phyloP scores from a whole-genome alignment of 345 rosid species.

The Adansonia digitata region DNA sequence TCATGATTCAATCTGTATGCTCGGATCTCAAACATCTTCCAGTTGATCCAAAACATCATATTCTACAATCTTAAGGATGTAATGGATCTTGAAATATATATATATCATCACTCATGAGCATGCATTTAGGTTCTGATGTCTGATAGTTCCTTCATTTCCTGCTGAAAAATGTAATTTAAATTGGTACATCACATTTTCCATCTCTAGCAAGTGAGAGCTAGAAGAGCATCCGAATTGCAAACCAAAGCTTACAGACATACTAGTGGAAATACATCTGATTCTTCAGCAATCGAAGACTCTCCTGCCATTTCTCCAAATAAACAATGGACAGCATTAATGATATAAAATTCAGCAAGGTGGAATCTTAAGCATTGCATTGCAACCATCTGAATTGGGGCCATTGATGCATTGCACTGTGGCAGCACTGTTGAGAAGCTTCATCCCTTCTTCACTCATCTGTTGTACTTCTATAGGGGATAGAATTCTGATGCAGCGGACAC shows the following conservation, averaged over 20 bases:
- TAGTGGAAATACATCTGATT: neutral
- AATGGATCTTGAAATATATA: neutral
- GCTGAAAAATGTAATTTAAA: constrained; percentile 8
- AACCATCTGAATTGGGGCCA: constrained; percentile 30
- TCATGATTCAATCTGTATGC: neutral
- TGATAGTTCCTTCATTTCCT: constrained; percentile 22
- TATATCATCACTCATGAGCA: neutral
- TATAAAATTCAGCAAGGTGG: neutral
- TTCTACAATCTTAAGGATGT: neutral
- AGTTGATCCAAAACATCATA: too few relatives aligned
- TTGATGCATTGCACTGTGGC: constrained; percentile 49
- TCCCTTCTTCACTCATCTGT: constrained; percentile 99
- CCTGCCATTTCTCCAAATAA: neutral
- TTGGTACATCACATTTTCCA: neutral
- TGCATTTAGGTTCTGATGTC: neutral
- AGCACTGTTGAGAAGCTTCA: constrained; percentile 88
- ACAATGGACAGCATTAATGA: neutral
- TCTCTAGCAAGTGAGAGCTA: neutral
- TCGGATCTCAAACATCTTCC: neutral
- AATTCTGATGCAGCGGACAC: constrained; percentile 97
- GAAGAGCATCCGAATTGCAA: neutral
- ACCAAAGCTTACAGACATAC: neutral
- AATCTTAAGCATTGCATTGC: constrained; percentile 9
- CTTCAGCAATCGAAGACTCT: neutral
- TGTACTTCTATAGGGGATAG: constrained; percentile 91